Percentiles rank a stretch among this genome's conserved stretches.
Evolutionary conservation across 768 basidiomycete species (phyloP).

Genomic region (Collybia sordida): DNA sequence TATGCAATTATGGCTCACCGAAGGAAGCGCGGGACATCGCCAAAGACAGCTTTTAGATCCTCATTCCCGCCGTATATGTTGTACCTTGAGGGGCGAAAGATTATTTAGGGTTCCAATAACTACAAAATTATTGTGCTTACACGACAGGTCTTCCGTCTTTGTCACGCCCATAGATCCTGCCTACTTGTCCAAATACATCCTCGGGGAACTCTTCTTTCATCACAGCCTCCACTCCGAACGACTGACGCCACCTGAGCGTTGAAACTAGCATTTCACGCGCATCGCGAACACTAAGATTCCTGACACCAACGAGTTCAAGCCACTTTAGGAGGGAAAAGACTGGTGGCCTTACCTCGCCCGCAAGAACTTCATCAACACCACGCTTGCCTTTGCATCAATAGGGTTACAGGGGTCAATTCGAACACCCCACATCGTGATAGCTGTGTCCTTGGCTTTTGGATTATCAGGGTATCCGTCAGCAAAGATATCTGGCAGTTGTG

Average conservation of each 20-base stretch:
- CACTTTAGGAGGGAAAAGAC: background rate
- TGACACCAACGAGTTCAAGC: constrained; percentile 15
- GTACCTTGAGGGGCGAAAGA: constrained; percentile 44
- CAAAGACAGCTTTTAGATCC: constrained; percentile 70
- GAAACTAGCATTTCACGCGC: constrained; percentile 67
- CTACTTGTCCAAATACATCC: constrained; percentile 64
- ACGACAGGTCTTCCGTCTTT: constrained; percentile 68
- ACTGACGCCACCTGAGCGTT: constrained; percentile 70
- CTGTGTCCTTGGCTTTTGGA: constrained; percentile 44
- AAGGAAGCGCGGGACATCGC: constrained; percentile 74
- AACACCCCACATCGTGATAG: constrained; percentile 73
- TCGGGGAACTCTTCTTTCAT: constrained; percentile 61
- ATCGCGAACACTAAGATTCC: constrained; percentile 51
- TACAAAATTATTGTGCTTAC: constrained; percentile 38
- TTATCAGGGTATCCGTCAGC: constrained; percentile 61
- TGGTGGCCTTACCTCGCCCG: constrained; percentile 56
- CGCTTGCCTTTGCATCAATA: constrained; percentile 64
- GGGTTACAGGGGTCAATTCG: constrained; percentile 57
- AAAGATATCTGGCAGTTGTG: constrained; percentile 51
- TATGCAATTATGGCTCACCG: constrained; percentile 39
- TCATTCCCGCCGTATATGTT: constrained; percentile 76
- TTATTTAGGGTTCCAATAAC: background rate
- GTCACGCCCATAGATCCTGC: constrained; percentile 67
- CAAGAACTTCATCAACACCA: constrained; percentile 80
- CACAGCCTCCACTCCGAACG: constrained; percentile 60